Conservation (phyloP, 148 eudicot species). For the Camellia lanceoleosa region DNA sequence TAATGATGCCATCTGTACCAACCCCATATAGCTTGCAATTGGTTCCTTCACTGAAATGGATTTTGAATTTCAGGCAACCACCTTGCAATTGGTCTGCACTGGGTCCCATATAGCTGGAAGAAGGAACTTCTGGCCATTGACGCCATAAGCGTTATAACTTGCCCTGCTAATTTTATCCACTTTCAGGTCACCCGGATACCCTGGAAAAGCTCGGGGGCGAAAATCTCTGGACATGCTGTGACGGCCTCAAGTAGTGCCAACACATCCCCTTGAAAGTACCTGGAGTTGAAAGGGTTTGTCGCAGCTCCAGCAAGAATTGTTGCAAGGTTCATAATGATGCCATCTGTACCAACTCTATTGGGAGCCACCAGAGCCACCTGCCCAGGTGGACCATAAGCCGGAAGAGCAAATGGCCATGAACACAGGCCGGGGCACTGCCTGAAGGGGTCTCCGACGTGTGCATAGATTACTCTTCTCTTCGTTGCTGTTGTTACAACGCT, state of each 20-base stretch:
- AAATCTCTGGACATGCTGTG: constrained; percentile 15
- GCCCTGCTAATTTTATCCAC: constrained; percentile 16
- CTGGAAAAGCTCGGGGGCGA: constrained; percentile 21
- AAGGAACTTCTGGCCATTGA: constrained; percentile 22
- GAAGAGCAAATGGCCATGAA: constrained; percentile 19
- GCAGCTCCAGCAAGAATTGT: constrained; percentile 13
- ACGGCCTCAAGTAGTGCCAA: constrained; percentile 20
- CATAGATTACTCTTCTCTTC: constrained; percentile 10
- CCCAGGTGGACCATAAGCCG: constrained; percentile 22
- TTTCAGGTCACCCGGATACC: constrained; percentile 17
- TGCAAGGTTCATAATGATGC: constrained; percentile 8
- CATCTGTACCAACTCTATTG: constrained; percentile 20
- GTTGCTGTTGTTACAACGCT: background rate
- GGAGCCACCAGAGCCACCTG: constrained; percentile 13
- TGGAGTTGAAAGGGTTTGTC: constrained; percentile 20
- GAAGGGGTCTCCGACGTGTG: constrained; percentile 18
- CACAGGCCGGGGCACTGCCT: constrained; percentile 19
- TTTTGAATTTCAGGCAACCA: background rate
- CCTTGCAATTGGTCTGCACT: constrained; percentile 13
- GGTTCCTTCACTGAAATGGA: constrained; percentile 38
- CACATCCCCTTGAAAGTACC: constrained; percentile 21
- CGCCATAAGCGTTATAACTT: constrained; percentile 15
- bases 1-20: constrained; percentile 14
- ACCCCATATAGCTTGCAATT: constrained; percentile 5
- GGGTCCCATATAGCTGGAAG: constrained; percentile 24